Evolutionary conservation across 495 filamentous ascomycete species (phyloP).

Genomic region (Barbatosphaeria neglecta): DNA sequence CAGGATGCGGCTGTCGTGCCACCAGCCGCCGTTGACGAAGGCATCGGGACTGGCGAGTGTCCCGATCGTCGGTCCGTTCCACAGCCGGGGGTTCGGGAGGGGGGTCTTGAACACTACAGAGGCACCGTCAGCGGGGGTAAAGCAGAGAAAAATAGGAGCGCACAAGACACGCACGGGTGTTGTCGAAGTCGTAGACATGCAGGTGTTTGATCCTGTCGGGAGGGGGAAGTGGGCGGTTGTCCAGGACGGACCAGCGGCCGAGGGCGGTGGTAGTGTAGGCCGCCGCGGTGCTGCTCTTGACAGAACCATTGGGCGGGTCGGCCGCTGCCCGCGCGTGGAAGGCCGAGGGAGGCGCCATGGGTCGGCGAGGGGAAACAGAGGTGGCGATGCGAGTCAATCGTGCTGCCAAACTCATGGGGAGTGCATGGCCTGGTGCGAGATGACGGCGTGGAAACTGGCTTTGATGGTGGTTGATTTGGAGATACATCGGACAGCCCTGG

Average conservation of each 20-base stretch:
- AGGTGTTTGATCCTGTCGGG: constrained; percentile 61
- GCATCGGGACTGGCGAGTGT: constrained; percentile 60
- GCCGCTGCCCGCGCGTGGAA: neutral
- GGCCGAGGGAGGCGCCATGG: neutral
- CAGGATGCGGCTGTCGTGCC: constrained; percentile 84
- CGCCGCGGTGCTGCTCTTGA: constrained; percentile 1
- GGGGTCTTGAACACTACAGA: constrained; percentile 75
- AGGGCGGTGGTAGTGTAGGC: constrained; percentile 57
- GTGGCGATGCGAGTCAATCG: neutral
- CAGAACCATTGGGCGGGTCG: neutral
- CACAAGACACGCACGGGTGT: constrained; percentile 57
- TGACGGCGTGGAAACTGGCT: neutral
- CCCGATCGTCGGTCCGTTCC: constrained; percentile 66
- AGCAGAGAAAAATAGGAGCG: neutral
- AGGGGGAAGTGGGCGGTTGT: constrained; percentile 45
- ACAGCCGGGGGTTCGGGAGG: constrained; percentile 78
- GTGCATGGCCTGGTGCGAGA: neutral
- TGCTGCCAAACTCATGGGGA: neutral
- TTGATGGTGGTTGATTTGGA: too few relatives aligned
- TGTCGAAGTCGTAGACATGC: constrained; percentile 98
- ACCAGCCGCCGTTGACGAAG: constrained; percentile 88
- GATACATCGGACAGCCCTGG: too few relatives aligned
- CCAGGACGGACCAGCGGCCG: constrained; percentile 67
- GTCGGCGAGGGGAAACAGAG: neutral
- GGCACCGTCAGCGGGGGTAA: constrained; percentile 1